phyloP scores from a whole-genome alignment of 257 asterid genomes.

The Cordia subcordata region DNA sequence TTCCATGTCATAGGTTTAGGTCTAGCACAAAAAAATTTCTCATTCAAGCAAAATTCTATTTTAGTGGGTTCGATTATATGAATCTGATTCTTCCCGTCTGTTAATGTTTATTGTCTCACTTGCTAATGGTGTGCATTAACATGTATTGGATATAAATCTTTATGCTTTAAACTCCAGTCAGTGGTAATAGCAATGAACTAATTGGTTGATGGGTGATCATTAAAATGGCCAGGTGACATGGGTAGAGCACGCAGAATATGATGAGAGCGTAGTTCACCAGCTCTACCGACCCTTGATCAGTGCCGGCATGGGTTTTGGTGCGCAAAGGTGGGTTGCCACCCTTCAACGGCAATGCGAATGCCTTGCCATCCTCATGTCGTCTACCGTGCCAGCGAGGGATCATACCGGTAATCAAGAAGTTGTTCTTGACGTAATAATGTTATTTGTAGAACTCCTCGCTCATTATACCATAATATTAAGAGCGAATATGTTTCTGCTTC shows the following conservation, averaged over 20 bases:
- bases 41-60: too few species aligned
- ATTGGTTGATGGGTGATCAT: background rate
- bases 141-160: too few species aligned
- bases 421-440: too few species aligned
- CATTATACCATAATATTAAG: too few species aligned
- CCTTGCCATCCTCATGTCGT: slow-evolving; percentile 82
- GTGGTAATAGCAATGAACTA: background rate
- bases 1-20: too few species aligned
- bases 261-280: slow-evolving; percentile 65
- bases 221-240: slow-evolving; percentile 59
- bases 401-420: slow-evolving; percentile 69
- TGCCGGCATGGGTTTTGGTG: slow-evolving; percentile 90
- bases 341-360: slow-evolving; percentile 89
- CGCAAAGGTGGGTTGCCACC: slow-evolving; percentile 79
- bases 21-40: too few species aligned
- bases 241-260: slow-evolving; percentile 90
- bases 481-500: too few species aligned
- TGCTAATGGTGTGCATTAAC: too few species aligned
- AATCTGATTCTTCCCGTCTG: too few species aligned
- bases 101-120: too few species aligned
- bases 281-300: slow-evolving; percentile 56
- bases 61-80: too few species aligned
- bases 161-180: background rate
- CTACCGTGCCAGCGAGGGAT: slow-evolving; percentile 39
- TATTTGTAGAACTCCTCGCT: too few species aligned